Conservation (phyloP, 306 rosid genomes). For the Prunus padus region DNA sequence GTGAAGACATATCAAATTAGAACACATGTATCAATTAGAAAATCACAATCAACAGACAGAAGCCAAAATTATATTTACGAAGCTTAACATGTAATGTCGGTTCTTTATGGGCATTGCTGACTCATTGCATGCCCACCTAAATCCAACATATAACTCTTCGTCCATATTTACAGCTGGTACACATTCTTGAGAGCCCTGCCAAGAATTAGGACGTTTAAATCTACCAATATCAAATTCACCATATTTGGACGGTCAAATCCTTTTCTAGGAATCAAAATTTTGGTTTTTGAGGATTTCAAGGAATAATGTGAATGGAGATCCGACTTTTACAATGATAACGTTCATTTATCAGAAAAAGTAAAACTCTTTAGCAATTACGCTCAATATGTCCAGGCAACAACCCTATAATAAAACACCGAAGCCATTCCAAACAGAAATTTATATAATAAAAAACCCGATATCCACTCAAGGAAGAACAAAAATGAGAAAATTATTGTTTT, state of each 20-base stretch:
- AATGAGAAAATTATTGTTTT: not conserved
- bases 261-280: not conserved
- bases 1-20: not conserved
- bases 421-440: not conserved
- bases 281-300: not conserved
- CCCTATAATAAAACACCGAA: not conserved
- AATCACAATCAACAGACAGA: not conserved
- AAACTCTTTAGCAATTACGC: not conserved
- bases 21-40: not conserved
- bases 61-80: not conserved
- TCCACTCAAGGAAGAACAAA: not conserved
- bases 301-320: not conserved
- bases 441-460: not conserved
- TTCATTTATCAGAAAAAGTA: not conserved
- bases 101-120: constrained; percentile 26
- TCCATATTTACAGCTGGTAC: constrained; percentile 49
- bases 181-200: constrained; percentile 34
- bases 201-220: constrained; percentile 40
- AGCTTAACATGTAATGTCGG: constrained; percentile 28
- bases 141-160: constrained; percentile 29
- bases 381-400: not conserved
- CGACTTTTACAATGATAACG: not conserved
- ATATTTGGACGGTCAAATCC: not conserved
- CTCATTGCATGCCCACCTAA: constrained; percentile 33
- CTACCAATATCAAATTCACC: not conserved